Conservation (phyloP, 768 basidiomycete species). For the Gelatoporia subvermispora region DNA sequence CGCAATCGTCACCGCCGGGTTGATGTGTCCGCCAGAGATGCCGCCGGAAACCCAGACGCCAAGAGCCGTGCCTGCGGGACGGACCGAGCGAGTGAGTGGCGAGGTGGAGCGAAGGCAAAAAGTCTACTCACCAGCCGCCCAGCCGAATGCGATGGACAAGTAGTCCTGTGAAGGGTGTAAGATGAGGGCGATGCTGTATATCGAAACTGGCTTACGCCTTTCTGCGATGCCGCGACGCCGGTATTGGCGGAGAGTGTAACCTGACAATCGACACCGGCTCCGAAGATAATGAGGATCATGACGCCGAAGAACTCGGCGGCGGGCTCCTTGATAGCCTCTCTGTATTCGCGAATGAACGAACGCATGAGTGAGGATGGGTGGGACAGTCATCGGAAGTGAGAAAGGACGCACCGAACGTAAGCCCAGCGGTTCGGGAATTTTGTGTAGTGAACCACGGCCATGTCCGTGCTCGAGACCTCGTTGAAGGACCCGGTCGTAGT, state of each 20-base stretch:
- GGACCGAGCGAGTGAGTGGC: neutral
- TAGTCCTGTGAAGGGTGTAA: conserved; percentile 30
- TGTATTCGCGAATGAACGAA: conserved; percentile 14
- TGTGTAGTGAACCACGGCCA: conserved; percentile 26
- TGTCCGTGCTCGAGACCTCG: neutral
- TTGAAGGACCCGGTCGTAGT: neutral
- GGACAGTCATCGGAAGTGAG: neutral
- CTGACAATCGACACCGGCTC: conserved; percentile 55
- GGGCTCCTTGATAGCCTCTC: conserved; percentile 49
- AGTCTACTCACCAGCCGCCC: conserved; percentile 40
- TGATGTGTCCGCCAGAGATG: conserved; percentile 64
- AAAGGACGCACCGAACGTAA: conserved; percentile 41
- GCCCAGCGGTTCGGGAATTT: conserved; percentile 50
- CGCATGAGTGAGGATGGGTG: neutral
- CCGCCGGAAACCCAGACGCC: conserved; percentile 66
- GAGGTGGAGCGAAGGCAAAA: neutral
- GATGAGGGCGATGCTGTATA: neutral
- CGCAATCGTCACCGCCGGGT: conserved; percentile 54
- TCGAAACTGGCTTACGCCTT: conserved; percentile 40
- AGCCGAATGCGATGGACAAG: conserved; percentile 47
- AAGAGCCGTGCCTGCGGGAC: conserved; percentile 43
- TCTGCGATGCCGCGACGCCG: conserved; percentile 40
- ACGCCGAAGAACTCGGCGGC: conserved; percentile 62
- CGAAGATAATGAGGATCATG: conserved; percentile 55
- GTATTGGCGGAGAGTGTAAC: conserved; percentile 43